These are phyloP conservation scores for Oryza meyeriana DNA, from an alignment of 176 grass and related monocot genomes.

Conservation along the genomic window DNA sequence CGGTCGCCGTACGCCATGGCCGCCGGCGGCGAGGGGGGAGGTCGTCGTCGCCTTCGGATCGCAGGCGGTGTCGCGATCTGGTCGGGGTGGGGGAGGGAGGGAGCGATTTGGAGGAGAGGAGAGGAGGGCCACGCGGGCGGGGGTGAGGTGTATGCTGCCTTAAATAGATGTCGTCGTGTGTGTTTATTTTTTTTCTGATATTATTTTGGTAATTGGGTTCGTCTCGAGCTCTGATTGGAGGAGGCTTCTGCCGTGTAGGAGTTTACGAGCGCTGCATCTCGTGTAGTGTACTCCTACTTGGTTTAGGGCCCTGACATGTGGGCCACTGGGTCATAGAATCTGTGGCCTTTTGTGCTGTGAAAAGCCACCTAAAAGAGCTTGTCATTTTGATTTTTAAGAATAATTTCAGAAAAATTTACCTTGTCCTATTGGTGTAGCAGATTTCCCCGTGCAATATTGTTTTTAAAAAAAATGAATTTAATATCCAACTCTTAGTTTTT, in stretches of 20 bases:
- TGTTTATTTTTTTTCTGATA: not conserved
- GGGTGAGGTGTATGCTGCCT: slow-evolving; percentile 9
- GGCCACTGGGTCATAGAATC: not conserved
- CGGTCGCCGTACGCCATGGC: slow-evolving; percentile 73
- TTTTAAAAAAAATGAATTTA: too few relatives aligned
- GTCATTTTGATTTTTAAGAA: too few relatives aligned
- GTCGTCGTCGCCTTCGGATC: slow-evolving; percentile 29
- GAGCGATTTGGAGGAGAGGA: not conserved
- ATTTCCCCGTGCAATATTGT: too few relatives aligned
- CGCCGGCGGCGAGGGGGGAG: slow-evolving; percentile 8
- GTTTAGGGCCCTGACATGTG: not conserved
- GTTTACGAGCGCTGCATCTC: not conserved
- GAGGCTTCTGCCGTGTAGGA: too few relatives aligned
- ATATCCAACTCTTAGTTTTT: too few relatives aligned
- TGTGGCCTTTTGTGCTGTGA: not conserved
- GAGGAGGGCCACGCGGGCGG: slow-evolving; percentile 31
- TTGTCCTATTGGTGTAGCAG: too few relatives aligned
- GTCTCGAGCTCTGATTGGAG: too few relatives aligned
- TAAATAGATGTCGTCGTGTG: slow-evolving; percentile 30
- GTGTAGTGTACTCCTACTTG: too few relatives aligned
- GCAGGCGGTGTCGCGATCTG: slow-evolving; percentile 27
- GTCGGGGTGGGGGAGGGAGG: slow-evolving; percentile 1
- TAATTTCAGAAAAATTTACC: too few relatives aligned
- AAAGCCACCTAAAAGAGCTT: too few relatives aligned
- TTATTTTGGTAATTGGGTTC: too few relatives aligned